Conservation (phyloP, 2,329 filamentous ascomycete species). For the Drechslerella dactyloides region DNA sequence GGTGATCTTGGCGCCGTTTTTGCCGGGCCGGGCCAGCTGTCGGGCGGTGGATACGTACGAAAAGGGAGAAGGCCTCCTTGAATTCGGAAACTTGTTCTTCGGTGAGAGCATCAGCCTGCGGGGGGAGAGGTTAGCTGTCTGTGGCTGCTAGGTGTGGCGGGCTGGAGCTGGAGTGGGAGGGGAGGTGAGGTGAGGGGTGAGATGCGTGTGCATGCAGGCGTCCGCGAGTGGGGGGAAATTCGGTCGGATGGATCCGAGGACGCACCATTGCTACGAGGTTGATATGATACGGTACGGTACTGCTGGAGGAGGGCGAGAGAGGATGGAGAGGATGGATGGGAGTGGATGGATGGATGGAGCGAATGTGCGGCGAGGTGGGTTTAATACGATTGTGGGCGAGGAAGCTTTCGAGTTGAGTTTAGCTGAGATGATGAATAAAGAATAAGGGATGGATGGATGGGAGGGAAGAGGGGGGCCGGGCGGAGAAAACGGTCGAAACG, state of each 20-base stretch:
- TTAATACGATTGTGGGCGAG: no score
- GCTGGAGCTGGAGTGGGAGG: neutral
- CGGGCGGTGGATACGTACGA: slow-evolving; percentile 71
- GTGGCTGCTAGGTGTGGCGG: slow-evolving; percentile 3
- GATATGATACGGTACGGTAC: neutral
- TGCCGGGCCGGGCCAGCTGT: neutral
- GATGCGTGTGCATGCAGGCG: neutral
- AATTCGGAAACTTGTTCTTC: slow-evolving; percentile 99
- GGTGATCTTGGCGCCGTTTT: slow-evolving; percentile 14
- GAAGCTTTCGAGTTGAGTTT: no score
- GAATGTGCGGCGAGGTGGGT: neutral
- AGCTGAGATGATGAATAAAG: no score
- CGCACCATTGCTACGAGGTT: slow-evolving; percentile 2
- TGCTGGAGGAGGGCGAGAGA: neutral
- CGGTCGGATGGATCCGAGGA: neutral
- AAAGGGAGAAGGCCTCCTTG: slow-evolving; percentile 99
- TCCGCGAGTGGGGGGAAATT: neutral
- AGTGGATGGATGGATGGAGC: slow-evolving; percentile 1
- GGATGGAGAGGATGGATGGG: no score
- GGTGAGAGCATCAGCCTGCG: slow-evolving; percentile 93
- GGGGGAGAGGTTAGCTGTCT: neutral
- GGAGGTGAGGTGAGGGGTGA: neutral
- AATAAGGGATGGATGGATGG: neutral
- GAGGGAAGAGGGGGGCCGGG: neutral
- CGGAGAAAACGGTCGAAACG: neutral